Conservation (phyloP, 306 rosid species). For the Begonia loranthoides region DNA sequence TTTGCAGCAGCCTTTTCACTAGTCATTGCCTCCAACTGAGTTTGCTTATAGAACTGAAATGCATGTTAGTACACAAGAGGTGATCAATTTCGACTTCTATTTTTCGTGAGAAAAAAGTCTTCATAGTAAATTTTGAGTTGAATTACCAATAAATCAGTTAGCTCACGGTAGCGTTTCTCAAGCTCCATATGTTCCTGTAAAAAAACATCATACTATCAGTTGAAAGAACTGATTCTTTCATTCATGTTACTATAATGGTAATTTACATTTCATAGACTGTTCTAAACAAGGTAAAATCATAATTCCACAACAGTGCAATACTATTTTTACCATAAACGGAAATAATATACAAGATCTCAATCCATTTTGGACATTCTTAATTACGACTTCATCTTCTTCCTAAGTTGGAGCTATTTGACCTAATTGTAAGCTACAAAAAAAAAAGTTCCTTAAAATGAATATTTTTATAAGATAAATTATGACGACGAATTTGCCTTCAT, state of each 20-base stretch:
- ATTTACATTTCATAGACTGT: neutral
- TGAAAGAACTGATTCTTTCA: neutral
- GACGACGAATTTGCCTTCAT: too few relatives aligned
- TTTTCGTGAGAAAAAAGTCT: conserved; percentile 1
- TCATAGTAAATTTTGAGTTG: conserved; percentile 9
- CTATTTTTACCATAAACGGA: too few relatives aligned
- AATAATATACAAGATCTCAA: too few relatives aligned
- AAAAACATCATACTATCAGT: conserved; percentile 15
- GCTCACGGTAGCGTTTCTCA: conserved; percentile 96
- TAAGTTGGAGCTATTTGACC: too few relatives aligned
- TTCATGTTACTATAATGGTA: neutral
- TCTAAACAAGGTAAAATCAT: too few relatives aligned
- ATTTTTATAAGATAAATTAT: too few relatives aligned
- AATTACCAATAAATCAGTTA: conserved; percentile 88
- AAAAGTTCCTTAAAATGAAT: too few relatives aligned
- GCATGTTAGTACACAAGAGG: conserved; percentile 4
- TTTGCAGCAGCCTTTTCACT: conserved; percentile 95
- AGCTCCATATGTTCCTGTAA: conserved; percentile 93
- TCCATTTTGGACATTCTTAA: too few relatives aligned
- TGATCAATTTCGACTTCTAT: neutral
- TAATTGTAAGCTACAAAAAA: too few relatives aligned
- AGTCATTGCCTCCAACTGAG: conserved; percentile 90
- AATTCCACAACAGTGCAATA: too few relatives aligned
- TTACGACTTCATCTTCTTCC: too few relatives aligned
- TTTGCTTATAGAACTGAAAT: conserved; percentile 93